A percentile compares a stretch with the other conserved stretches of the same genome.
Evolutionary conservation across 371 early-diverging fungal species (phyloP).

Genomic region (Batkoa obscura): DNA sequence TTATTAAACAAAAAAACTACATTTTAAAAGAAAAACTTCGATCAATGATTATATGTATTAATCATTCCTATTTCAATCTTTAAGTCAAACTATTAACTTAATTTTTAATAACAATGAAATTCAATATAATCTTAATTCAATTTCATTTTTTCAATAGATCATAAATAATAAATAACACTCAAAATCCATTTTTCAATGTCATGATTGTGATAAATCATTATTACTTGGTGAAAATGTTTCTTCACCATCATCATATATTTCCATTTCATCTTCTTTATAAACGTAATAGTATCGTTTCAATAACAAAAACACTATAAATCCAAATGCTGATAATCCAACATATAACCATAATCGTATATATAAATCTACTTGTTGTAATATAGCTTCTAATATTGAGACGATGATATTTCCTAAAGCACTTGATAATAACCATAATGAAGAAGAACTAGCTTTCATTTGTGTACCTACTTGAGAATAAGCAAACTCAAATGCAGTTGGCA

Average conservation of each 20-base stretch:
- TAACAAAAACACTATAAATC: not conserved
- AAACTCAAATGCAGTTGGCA: not conserved
- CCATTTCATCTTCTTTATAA: constrained; percentile 5
- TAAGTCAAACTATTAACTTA: too few relatives aligned
- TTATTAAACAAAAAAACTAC: too few relatives aligned
- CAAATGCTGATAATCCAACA: not conserved
- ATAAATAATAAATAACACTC: too few relatives aligned
- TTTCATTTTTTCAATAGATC: too few relatives aligned
- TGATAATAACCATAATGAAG: not conserved
- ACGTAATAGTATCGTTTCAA: not conserved
- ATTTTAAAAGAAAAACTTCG: too few relatives aligned
- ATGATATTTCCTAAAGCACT: not conserved
- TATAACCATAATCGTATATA: not conserved
- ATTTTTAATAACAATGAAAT: too few relatives aligned
- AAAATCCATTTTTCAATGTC: too few relatives aligned
- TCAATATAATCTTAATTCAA: too few relatives aligned
- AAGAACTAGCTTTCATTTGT: constrained; percentile 3
- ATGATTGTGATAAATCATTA: not conserved
- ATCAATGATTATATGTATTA: too few relatives aligned
- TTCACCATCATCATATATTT: not conserved
- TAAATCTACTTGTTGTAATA: not conserved
- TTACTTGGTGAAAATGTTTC: not conserved
- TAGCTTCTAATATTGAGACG: not conserved
- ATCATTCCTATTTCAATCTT: too few relatives aligned
- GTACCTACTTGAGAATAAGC: constrained; percentile 14